Conservation (phyloP, 2,329 filamentous ascomycete species). For the Colletotrichum cuscutae region DNA sequence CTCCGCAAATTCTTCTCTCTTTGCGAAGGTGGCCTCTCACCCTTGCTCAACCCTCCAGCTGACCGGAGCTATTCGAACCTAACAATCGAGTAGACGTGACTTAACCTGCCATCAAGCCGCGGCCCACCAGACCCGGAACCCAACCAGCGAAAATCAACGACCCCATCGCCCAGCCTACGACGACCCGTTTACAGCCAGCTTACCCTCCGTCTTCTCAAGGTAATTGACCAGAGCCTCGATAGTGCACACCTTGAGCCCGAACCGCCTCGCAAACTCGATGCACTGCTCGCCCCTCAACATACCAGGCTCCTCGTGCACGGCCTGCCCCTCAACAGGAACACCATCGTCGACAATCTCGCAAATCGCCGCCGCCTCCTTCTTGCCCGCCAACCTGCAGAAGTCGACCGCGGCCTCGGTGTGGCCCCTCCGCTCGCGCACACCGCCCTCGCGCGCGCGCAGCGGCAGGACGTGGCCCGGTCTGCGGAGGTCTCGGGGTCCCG, state of each 20-base stretch:
- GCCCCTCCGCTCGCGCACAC: slow-evolving; percentile 81
- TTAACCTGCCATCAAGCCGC: background rate
- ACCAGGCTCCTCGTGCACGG: slow-evolving; percentile 74
- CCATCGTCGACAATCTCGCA: slow-evolving; percentile 93
- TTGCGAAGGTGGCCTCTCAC: no score
- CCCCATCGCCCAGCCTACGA: background rate
- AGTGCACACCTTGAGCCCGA: slow-evolving; percentile 92
- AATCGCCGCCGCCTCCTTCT: slow-evolving; percentile 81
- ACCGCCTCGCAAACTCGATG: slow-evolving; percentile 86
- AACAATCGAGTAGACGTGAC: background rate
- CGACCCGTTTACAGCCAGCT: slow-evolving; percentile 58
- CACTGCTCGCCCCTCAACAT: slow-evolving; percentile 95
- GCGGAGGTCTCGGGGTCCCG: slow-evolving; percentile 71
- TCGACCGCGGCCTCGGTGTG: slow-evolving; percentile 96
- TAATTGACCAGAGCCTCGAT: slow-evolving; percentile 90
- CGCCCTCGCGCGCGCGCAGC: slow-evolving; percentile 80
- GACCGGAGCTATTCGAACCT: no score
- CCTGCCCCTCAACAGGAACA: slow-evolving; percentile 73
- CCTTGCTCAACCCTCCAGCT: no score
- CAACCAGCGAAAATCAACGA: background rate
- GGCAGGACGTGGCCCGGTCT: slow-evolving; percentile 93
- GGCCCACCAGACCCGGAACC: background rate
- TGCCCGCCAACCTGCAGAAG: slow-evolving; percentile 86
- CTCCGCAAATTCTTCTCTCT: background rate
- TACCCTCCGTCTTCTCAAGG: slow-evolving; percentile 79